Conservation (phyloP, 371 early-diverging fungal species). For the Mortierella sp. region DNA sequence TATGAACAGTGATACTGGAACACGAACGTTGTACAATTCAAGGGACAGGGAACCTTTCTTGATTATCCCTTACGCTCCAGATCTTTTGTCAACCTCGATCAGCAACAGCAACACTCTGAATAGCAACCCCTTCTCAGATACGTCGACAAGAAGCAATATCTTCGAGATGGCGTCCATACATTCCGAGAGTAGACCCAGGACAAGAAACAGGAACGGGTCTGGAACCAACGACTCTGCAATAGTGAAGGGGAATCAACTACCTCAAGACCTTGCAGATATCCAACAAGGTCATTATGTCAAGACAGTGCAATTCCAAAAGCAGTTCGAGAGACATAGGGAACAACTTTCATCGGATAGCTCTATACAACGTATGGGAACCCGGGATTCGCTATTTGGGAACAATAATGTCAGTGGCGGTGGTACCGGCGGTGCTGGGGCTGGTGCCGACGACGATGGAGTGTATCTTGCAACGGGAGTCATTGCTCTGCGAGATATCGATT, state of each 20-base stretch:
- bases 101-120: too few species aligned
- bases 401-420: neutral
- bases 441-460: neutral
- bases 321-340: conserved; percentile 20
- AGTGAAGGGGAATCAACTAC: conserved; percentile 15
- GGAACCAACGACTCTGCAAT: neutral
- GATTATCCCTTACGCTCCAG: conserved; percentile 24
- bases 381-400: neutral
- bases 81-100: neutral
- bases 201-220: neutral
- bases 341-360: neutral
- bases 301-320: conserved; percentile 26
- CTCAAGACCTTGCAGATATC: conserved; percentile 24
- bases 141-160: neutral
- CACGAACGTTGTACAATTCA: neutral
- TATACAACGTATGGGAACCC: conserved; percentile 15
- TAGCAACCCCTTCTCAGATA: neutral
- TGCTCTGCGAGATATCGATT: conserved; percentile 22
- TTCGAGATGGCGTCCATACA: neutral
- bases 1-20: neutral
- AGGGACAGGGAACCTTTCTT: conserved; percentile 19
- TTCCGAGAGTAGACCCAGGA: neutral
- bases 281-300: conserved; percentile 25
- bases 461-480: conserved; percentile 20
- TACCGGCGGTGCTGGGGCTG: too few species aligned